Conservation (phyloP, 2,329 filamentous ascomycete species). For the Alternaria conjuncta region DNA sequence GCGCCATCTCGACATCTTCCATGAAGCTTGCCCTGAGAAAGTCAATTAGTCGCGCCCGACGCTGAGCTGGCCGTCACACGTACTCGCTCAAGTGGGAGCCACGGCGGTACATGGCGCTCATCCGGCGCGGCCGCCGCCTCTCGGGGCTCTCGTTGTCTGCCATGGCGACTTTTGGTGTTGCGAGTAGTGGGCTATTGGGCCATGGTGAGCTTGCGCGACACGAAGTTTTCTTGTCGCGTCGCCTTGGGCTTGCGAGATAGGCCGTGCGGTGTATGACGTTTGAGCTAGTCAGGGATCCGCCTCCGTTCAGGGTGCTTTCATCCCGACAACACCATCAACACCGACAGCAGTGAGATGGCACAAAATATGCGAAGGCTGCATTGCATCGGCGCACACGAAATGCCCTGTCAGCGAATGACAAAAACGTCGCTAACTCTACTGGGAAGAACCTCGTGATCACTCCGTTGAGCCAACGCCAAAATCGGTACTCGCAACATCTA, state of each 20-base stretch:
- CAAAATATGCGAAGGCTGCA: no score
- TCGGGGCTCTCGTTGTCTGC: conserved; percentile 44
- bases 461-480: no score
- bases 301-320: background rate
- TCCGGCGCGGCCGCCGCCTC: conserved; percentile 42
- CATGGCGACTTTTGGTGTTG: conserved; percentile 25
- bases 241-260: background rate
- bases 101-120: conserved; percentile 64
- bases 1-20: conserved; percentile 98
- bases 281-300: conserved; percentile 8
- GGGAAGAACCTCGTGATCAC: no score
- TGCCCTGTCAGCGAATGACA: no score
- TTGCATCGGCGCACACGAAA: no score
- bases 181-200: conserved; percentile 9
- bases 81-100: conserved; percentile 68
- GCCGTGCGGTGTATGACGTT: conserved; percentile 14
- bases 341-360: no score
- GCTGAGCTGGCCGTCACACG: conserved; percentile 12
- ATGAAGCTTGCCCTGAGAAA: conserved; percentile 68
- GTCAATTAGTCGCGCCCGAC: conserved; percentile 13
- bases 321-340: background rate
- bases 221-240: conserved; percentile 14
- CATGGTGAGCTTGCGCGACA: conserved; percentile 17
- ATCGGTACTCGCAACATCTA: no score
- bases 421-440: no score